Evolutionary conservation across 257 asterid genomes (phyloP).

Genomic region (Ophiorrhiza pumila): DNA sequence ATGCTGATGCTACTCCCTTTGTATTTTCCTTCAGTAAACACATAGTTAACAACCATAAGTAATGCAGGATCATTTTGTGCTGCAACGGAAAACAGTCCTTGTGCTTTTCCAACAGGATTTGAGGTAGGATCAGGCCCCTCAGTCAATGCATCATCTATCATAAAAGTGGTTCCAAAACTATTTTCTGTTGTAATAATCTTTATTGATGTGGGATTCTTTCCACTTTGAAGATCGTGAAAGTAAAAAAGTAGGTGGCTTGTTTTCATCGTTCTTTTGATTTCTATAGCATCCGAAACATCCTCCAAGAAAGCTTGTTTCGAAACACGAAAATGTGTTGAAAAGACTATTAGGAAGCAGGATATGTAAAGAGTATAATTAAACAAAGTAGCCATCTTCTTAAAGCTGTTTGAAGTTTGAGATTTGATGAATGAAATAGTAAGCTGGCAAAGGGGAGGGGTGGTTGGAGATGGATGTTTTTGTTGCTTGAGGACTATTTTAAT

Average conservation of each 20-base stretch:
- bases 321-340: conserved; percentile 10
- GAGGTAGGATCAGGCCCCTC: conserved; percentile 38
- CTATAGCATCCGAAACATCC: conserved; percentile 16
- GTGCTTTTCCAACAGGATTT: conserved; percentile 50
- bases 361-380: conserved; percentile 14
- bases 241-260: conserved; percentile 48
- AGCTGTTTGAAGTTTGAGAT: background rate
- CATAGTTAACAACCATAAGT: conserved; percentile 41
- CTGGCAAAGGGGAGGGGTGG: background rate
- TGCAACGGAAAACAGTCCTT: conserved; percentile 43
- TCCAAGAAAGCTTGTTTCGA: conserved; percentile 27
- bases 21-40: conserved; percentile 37
- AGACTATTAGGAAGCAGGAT: conserved; percentile 15
- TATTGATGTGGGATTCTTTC: conserved; percentile 40
- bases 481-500: too few relatives aligned
- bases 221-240: conserved; percentile 50
- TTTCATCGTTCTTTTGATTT: conserved; percentile 18
- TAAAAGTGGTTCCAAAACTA: conserved; percentile 37
- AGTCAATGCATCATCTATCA: conserved; percentile 51
- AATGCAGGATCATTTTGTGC: conserved; percentile 26
- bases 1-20: conserved; percentile 51
- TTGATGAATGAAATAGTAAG: background rate
- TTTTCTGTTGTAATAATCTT: conserved; percentile 25
- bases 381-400: conserved; percentile 19
- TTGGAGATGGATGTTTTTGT: too few relatives aligned